phyloP scores from a whole-genome alignment of 108 stramenopile genomes.

The Seminavis robusta region DNA sequence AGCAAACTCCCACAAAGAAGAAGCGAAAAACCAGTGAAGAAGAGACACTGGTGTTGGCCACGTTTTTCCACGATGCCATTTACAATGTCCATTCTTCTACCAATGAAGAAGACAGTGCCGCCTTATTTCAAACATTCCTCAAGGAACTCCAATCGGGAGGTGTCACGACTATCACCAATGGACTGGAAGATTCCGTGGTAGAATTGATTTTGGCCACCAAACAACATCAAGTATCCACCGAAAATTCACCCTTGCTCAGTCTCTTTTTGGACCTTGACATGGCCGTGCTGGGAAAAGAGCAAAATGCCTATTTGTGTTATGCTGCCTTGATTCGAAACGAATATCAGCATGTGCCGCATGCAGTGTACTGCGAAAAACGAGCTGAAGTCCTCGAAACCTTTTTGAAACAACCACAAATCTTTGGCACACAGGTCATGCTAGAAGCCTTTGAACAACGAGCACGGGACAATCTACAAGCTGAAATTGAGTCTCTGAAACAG shows the following conservation, averaged over 20 bases:
- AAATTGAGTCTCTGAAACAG: constrained; percentile 49
- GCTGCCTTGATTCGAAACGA: constrained; percentile 72
- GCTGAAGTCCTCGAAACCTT: constrained; percentile 68
- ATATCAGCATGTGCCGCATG: constrained; percentile 52
- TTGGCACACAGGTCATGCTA: constrained; percentile 35
- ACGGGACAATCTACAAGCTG: constrained; percentile 43
- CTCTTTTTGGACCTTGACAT: constrained; percentile 82
- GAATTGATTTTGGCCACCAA: constrained; percentile 36
- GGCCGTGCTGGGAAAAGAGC: constrained; percentile 70
- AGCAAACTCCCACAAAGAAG: no score
- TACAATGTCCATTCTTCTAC: constrained; percentile 68
- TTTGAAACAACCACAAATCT: constrained; percentile 30
- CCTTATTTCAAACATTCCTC: constrained; percentile 60
- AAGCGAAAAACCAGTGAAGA: no score
- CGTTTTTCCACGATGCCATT: constrained; percentile 85
- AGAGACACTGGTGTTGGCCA: no score
- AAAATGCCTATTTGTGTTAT: constrained; percentile 49
- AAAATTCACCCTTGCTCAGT: constrained; percentile 6
- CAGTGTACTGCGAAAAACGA: constrained; percentile 70
- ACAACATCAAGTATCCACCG: constrained; percentile 12
- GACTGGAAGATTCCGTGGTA: constrained; percentile 12
- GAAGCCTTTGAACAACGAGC: constrained; percentile 48
- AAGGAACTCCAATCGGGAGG: constrained; percentile 14
- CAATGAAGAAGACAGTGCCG: constrained; percentile 76
- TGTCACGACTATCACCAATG: no score